Conservation (phyloP, 2,329 filamentous ascomycete genomes). For the Penicillium sumatraense region DNA sequence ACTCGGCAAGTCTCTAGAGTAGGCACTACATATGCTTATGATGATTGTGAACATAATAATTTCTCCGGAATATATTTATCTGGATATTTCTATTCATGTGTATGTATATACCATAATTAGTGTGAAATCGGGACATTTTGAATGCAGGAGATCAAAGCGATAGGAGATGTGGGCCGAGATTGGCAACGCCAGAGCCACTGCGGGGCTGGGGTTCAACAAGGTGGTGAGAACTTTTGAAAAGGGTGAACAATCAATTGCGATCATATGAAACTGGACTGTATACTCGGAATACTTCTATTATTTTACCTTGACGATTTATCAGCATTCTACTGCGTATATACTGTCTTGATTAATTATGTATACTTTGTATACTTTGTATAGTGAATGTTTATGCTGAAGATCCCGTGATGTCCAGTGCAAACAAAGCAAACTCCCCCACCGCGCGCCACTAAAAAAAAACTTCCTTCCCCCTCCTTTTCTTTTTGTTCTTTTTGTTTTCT, state of each 20-base stretch:
- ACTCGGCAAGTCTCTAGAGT: too few species aligned
- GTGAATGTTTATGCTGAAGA: not conserved
- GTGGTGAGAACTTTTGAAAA: too few species aligned
- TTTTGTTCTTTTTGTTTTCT: conserved; percentile 32
- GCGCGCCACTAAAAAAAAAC: conserved; percentile 29
- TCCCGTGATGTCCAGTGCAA: conserved; percentile 18
- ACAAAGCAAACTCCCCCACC: conserved; percentile 35
- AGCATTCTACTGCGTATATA: not conserved
- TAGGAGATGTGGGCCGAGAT: conserved; percentile 1
- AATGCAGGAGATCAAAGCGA: not conserved
- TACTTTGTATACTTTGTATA: not conserved
- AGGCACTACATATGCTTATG: too few species aligned
- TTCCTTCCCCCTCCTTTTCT: conserved; percentile 35
- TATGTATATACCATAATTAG: too few species aligned
- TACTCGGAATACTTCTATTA: too few species aligned
- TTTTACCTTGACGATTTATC: too few species aligned
- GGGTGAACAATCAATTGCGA: not conserved
- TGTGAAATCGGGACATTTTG: not conserved
- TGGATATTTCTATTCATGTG: too few species aligned
- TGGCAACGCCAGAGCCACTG: conserved; percentile 3
- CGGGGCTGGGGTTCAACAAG: too few species aligned
- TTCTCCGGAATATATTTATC: too few species aligned
- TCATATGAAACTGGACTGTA: too few species aligned
- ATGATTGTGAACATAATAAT: too few species aligned
- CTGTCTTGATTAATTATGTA: not conserved